A percentile compares a stretch with the other conserved stretches of the same genome.
Evolutionary conservation across 78 protist genomes (phyloP).

Genomic region (Chrysochromulina parva): DNA sequence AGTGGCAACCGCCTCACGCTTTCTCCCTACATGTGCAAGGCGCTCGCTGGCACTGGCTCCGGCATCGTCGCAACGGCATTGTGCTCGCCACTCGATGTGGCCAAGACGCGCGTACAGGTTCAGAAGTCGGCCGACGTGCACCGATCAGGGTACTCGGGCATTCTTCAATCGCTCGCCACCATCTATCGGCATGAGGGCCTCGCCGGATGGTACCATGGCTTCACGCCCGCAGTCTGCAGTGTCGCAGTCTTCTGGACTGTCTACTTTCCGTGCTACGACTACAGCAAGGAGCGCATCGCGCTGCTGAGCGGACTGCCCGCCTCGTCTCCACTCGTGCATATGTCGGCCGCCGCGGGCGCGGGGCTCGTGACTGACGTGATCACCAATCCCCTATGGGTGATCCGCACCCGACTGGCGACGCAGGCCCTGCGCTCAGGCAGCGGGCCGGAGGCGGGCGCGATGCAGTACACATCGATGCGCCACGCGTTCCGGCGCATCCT

Average conservation of each 20-base stretch:
- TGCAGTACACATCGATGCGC: background rate
- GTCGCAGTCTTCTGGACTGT: background rate
- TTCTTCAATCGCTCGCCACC: background rate
- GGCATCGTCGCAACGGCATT: background rate
- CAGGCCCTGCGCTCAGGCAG: background rate
- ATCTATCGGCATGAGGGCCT: background rate
- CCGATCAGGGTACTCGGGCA: background rate
- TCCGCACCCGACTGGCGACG: background rate
- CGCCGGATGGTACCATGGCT: background rate
- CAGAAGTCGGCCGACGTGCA: background rate
- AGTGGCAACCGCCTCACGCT: too few species aligned
- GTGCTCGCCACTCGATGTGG: conserved; percentile 16
- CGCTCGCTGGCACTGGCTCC: background rate
- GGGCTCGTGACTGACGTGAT: background rate
- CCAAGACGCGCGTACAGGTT: background rate
- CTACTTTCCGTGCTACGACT: conserved; percentile 16
- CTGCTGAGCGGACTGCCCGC: background rate
- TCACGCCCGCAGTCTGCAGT: background rate
- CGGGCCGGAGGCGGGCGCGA: too few species aligned
- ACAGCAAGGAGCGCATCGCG: background rate
- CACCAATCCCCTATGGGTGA: background rate
- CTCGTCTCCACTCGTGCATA: background rate
- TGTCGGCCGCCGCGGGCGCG: background rate
- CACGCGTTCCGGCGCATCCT: background rate
- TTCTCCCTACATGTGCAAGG: background rate